Conservation (phyloP, 1,139 yeast genomes). For the Pichia sorboxylosa region DNA sequence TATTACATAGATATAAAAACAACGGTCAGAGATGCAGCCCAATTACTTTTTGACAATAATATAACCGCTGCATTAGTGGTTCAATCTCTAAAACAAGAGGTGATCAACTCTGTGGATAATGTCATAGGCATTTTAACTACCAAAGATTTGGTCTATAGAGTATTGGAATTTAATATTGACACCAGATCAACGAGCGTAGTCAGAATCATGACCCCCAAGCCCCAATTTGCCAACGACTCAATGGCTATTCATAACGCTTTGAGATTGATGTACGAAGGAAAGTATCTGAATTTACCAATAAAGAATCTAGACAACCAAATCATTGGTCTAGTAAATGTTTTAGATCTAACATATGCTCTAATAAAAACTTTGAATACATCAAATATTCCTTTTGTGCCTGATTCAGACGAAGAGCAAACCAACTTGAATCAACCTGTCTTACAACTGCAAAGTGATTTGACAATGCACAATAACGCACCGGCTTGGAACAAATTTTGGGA, state of each 20-base stretch:
- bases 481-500: constrained; percentile 32
- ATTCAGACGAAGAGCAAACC: not conserved
- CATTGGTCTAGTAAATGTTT: constrained; percentile 29
- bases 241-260: constrained; percentile 29
- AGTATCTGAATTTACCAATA: constrained; percentile 30
- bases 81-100: constrained; percentile 1
- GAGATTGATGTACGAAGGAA: constrained; percentile 32
- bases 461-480: constrained; percentile 16
- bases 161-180: constrained; percentile 25
- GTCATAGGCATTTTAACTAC: constrained; percentile 32
- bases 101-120: constrained; percentile 12
- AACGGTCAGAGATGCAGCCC: constrained; percentile 26
- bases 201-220: constrained; percentile 31
- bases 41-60: constrained; percentile 22
- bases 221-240: constrained; percentile 28
- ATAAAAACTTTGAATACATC: constrained; percentile 22
- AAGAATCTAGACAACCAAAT: constrained; percentile 22
- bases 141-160: constrained; percentile 30
- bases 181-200: constrained; percentile 27
- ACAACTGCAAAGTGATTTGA: not conserved
- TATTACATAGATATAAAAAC: constrained; percentile 25
- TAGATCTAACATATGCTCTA: constrained; percentile 29
- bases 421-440: not conserved
- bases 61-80: constrained; percentile 28
- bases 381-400: not conserved